Conservation (phyloP, 805 yeast genomes). For the Cyberlindnera saturnus region DNA sequence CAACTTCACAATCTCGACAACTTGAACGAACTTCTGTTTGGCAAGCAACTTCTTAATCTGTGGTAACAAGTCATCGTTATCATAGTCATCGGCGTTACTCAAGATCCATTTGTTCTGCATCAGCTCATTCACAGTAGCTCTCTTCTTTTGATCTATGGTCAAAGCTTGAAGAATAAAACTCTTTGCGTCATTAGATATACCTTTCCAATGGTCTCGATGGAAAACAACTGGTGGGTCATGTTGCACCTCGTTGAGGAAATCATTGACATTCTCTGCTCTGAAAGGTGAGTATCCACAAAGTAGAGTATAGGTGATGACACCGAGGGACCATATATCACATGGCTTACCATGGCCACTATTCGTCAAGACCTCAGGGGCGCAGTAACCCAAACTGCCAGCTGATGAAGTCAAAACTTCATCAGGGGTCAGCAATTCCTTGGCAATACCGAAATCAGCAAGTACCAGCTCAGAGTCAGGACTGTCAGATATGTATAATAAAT, state of each 20-base stretch:
- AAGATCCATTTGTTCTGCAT: slow-evolving; percentile 74
- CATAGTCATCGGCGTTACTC: slow-evolving; percentile 37
- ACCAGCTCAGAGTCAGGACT: slow-evolving; percentile 69
- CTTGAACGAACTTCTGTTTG: slow-evolving; percentile 76
- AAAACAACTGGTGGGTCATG: slow-evolving; percentile 72
- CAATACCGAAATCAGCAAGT: slow-evolving; percentile 94
- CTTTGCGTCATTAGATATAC: slow-evolving; percentile 75
- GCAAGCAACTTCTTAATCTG: slow-evolving; percentile 77
- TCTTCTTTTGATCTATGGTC: slow-evolving; percentile 55
- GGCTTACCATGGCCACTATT: slow-evolving; percentile 89
- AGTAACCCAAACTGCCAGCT: slow-evolving; percentile 94
- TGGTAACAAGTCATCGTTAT: slow-evolving; percentile 66
- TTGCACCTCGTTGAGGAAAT: slow-evolving; percentile 74
- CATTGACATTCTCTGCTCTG: slow-evolving; percentile 74
- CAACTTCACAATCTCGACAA: slow-evolving; percentile 77
- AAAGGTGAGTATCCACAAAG: slow-evolving; percentile 92
- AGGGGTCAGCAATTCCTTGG: slow-evolving; percentile 59
- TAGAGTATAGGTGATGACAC: slow-evolving; percentile 86
- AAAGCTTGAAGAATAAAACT: slow-evolving; percentile 68
- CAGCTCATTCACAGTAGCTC: slow-evolving; percentile 66
- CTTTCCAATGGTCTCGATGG: slow-evolving; percentile 82
- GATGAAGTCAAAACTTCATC: slow-evolving; percentile 60
- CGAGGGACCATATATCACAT: slow-evolving; percentile 94
- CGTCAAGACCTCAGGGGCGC: slow-evolving; percentile 89
- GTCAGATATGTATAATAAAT: slow-evolving; percentile 60